Evolutionary conservation across 768 basidiomycete species (phyloP).

Genomic region (Mrakia frigida): DNA sequence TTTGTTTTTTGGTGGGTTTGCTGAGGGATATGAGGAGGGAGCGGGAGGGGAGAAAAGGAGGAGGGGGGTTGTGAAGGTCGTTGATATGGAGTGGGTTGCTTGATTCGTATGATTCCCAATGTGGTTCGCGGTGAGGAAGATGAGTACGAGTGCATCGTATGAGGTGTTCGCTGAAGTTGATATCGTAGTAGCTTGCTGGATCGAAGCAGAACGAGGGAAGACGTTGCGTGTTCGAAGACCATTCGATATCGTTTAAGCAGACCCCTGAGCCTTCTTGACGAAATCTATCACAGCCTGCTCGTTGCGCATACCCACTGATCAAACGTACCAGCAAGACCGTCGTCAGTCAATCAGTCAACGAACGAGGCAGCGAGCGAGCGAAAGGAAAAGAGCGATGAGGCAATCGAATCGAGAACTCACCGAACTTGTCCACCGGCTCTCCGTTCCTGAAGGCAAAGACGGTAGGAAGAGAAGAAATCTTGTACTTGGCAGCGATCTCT

Average conservation of each 20-base stretch:
- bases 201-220: neutral
- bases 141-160: too few species aligned
- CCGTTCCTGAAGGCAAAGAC: conserved; percentile 43
- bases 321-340: too few species aligned
- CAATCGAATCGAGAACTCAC: conserved; percentile 33
- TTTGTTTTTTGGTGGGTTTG: neutral
- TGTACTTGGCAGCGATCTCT: conserved; percentile 39
- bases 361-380: neutral
- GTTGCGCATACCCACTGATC: conserved; percentile 4
- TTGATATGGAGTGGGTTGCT: neutral
- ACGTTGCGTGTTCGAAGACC: neutral
- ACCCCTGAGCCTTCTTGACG: conserved; percentile 7
- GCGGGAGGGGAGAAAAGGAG: neutral
- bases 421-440: conserved; percentile 39
- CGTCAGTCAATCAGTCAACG: neutral
- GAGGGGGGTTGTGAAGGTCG: conserved; percentile 1
- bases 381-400: neutral
- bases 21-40: neutral
- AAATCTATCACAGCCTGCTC: conserved; percentile 12
- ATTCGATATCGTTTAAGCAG: neutral
- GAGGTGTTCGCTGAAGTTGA: too few species aligned
- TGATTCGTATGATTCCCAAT: too few species aligned
- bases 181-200: neutral
- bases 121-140: too few species aligned
- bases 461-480: conserved; percentile 41